Base-by-base conservation (phyloP, 1,284 basidiomycete species). In the Cutaneotrichosporon daszewskae region DNA sequence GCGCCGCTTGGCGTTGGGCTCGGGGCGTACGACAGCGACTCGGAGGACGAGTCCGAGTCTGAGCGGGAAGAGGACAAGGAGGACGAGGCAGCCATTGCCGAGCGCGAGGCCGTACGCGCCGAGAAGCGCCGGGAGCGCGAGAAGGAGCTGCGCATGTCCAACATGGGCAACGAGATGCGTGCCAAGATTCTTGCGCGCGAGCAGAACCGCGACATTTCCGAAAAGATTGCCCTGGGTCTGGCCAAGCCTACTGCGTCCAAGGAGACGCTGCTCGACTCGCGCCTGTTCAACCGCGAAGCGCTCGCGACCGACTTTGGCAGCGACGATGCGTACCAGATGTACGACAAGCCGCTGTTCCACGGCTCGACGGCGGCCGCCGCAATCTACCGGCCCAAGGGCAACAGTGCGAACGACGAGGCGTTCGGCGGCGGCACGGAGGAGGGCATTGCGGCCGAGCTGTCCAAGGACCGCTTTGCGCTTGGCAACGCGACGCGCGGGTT, bases 161-260 rank as follows among this genome's bases (percentile, higher is more conserved):
- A 97, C 65, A 99, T 99, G 95, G 95, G 95, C 27, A 83, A 84
- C 26, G 95, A 98, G 72, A 87, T 90, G 67, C 81, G 95, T 6
- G 91, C 95, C 19, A 95, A 95, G 75, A 83, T 89, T 77, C 77
- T 98, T 43, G 89, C 92, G 19, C 74, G 75, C 47, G 87, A 96
- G 65, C 91, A 91, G 74, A 96, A 98, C 68, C 86, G 95, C 59
- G 95, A 98, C 65, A 96, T 99, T 37, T 97, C 94, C 0, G 95
- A 99, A 72, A 98, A 99, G 76, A 85, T 99, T 43, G 95, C 95
- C 2, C 80, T 98, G 17, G 95, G 95, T 26, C 79, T 98, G 32
- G 95, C 95, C 33, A 98, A 98, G 71, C 95, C 95, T 8, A 89
- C 92, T 0, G 65, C 87, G 45, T 87, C 87, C 28, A 97, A 97